phyloP scores from a whole-genome alignment of 495 filamentous ascomycete genomes.

The Amniculicola lignicola region DNA sequence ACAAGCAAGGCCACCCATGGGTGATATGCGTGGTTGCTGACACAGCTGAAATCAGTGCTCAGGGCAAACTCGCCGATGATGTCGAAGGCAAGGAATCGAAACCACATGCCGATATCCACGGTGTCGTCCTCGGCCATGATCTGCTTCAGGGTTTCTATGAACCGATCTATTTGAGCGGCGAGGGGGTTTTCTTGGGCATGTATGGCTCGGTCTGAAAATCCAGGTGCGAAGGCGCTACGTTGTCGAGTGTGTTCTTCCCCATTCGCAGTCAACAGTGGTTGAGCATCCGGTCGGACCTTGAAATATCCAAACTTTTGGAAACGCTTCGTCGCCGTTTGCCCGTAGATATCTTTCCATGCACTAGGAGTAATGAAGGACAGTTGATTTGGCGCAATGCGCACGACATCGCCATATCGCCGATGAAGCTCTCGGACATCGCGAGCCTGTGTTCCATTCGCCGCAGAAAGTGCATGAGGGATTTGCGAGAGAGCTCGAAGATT shows the following conservation, averaged over 20 bases:
- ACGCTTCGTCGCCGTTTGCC: background rate
- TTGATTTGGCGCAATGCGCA: background rate
- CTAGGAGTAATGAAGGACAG: background rate
- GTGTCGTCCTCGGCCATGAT: background rate
- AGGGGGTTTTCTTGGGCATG: background rate
- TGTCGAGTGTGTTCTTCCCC: background rate
- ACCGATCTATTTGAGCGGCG: background rate
- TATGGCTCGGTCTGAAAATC: background rate
- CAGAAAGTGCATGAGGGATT: background rate
- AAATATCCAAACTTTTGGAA: conserved; percentile 1
- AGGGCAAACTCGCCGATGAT: background rate
- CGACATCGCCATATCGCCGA: background rate
- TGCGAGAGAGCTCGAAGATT: background rate
- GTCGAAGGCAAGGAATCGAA: conserved; percentile 3
- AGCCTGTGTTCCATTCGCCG: background rate
- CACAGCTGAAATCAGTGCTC: background rate
- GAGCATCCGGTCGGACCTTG: background rate
- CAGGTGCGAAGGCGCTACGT: background rate
- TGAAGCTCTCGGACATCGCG: background rate
- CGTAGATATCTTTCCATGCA: background rate
- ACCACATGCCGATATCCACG: background rate
- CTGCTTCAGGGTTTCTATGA: background rate
- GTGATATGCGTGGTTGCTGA: background rate
- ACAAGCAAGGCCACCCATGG: background rate
- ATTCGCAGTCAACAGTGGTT: background rate